Evolutionary conservation across 1,284 basidiomycete species (phyloP).

Genomic region (Leccinum pachyderme): DNA sequence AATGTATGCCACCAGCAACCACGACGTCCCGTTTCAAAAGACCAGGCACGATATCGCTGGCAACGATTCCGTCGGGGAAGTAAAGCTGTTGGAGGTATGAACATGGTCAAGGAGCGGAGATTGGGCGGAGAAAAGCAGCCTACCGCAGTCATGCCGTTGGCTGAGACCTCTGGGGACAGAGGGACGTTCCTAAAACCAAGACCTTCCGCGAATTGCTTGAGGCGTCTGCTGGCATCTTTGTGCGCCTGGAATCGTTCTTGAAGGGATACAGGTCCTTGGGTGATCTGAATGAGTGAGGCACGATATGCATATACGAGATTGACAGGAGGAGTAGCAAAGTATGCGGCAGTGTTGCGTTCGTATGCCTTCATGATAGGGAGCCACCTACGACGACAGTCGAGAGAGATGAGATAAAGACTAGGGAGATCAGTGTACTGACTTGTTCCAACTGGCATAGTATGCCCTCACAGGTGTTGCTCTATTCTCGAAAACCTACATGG

Average conservation of each 20-base stretch:
- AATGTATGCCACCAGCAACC: slow-evolving; percentile 88
- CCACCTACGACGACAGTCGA: slow-evolving; percentile 55
- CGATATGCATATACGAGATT: slow-evolving; percentile 94
- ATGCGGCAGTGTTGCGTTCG: slow-evolving; percentile 69
- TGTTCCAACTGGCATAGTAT: slow-evolving; percentile 92
- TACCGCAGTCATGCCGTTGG: slow-evolving; percentile 92
- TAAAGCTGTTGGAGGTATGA: slow-evolving; percentile 47
- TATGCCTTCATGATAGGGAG: slow-evolving; percentile 93
- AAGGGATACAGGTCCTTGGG: slow-evolving; percentile 57
- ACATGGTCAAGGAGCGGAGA: neutral
- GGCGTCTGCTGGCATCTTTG: slow-evolving; percentile 64
- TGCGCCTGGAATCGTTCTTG: slow-evolving; percentile 82
- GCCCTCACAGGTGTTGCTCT: slow-evolving; percentile 71
- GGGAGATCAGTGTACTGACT: slow-evolving; percentile 39
- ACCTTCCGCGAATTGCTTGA: slow-evolving; percentile 70
- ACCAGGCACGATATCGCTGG: slow-evolving; percentile 73
- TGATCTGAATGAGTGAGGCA: slow-evolving; percentile 76
- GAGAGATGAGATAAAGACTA: neutral
- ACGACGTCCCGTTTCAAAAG: slow-evolving; percentile 73
- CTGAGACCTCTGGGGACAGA: slow-evolving; percentile 59
- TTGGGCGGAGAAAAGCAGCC: slow-evolving; percentile 23
- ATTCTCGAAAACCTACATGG: slow-evolving; percentile 58
- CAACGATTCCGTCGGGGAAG: slow-evolving; percentile 74
- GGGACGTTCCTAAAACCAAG: slow-evolving; percentile 81
- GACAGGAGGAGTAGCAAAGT: slow-evolving; percentile 95